Evolutionary conservation across 2,329 filamentous ascomycete species (phyloP).

Genomic region (Neurospora sp.): DNA sequence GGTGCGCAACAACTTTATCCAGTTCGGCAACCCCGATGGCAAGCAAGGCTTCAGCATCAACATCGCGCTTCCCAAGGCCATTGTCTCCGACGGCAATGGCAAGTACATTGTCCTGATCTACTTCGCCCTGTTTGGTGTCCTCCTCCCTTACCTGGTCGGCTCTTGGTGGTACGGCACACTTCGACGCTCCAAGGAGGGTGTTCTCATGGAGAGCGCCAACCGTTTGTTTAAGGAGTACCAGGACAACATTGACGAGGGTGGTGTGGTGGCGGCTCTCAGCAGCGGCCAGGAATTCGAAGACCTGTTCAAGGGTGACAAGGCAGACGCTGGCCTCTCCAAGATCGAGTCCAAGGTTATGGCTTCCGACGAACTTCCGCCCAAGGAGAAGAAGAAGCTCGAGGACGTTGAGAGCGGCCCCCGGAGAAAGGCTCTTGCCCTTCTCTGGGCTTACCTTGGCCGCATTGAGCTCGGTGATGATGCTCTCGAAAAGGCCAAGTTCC

Average conservation of each 20-base stretch:
- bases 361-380: conserved; percentile 44
- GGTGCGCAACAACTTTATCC: conserved; percentile 89
- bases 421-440: conserved; percentile 76
- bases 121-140: conserved; percentile 74
- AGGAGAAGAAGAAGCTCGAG: conserved; percentile 69
- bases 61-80: conserved; percentile 87
- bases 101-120: conserved; percentile 93
- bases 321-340: conserved; percentile 71
- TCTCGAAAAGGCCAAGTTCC: conserved; percentile 78
- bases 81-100: conserved; percentile 85
- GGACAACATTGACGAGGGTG: conserved; percentile 71
- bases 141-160: conserved; percentile 87
- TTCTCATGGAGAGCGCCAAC: conserved; percentile 87
- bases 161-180: conserved; percentile 99
- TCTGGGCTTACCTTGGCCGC: conserved; percentile 93
- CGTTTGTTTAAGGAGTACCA: conserved; percentile 90
- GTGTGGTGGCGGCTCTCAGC: conserved; percentile 72
- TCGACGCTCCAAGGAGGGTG: conserved; percentile 83
- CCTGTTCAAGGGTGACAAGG: conserved; percentile 65
- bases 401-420: conserved; percentile 71
- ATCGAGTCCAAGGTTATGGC: conserved; percentile 73
- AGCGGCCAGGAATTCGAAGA: conserved; percentile 77
- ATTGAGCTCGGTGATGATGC: conserved; percentile 71
- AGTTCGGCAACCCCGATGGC: conserved; percentile 92
- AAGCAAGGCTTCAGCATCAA: conserved; percentile 98